These are phyloP conservation scores for Boletellus ananas DNA, from an alignment of 768 basidiomycete species.

Conservation along the genomic window DNA sequence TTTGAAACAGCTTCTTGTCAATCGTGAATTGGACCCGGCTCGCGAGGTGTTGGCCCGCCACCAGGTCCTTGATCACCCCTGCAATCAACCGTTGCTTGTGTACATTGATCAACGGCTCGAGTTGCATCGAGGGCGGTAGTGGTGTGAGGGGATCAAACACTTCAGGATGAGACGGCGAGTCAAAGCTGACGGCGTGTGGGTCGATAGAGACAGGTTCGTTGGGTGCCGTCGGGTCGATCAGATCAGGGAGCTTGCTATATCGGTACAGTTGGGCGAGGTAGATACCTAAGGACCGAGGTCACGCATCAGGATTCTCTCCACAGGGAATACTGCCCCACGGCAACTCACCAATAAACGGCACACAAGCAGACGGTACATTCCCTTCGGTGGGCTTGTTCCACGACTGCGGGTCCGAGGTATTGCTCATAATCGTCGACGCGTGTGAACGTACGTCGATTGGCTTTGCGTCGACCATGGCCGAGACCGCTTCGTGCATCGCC, in stretches of 20 bases:
- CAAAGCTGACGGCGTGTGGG: constrained; percentile 56
- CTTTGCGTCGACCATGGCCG: constrained; percentile 63
- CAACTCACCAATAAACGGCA: constrained; percentile 77
- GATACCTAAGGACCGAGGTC: constrained; percentile 44
- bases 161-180: constrained; percentile 70
- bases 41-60: constrained; percentile 80
- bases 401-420: constrained; percentile 38
- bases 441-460: constrained; percentile 52
- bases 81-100: constrained; percentile 85
- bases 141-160: constrained; percentile 71
- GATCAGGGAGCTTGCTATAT: constrained; percentile 65
- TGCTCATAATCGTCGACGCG: constrained; percentile 50
- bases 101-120: constrained; percentile 85
- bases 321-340: not conserved
- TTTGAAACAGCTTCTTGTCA: constrained; percentile 75
- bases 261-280: constrained; percentile 72
- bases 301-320: not conserved
- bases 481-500: constrained; percentile 63
- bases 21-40: constrained; percentile 64
- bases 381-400: constrained; percentile 39
- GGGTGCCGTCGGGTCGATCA: constrained; percentile 81
- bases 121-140: constrained; percentile 70
- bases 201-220: constrained; percentile 65
- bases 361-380: constrained; percentile 53
- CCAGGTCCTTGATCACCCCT: constrained; percentile 72